Percentiles rank a stretch among this genome's conserved stretches.
Conservation (phyloP, 805 yeast species). For the Cyberlindnera japonica region DNA sequence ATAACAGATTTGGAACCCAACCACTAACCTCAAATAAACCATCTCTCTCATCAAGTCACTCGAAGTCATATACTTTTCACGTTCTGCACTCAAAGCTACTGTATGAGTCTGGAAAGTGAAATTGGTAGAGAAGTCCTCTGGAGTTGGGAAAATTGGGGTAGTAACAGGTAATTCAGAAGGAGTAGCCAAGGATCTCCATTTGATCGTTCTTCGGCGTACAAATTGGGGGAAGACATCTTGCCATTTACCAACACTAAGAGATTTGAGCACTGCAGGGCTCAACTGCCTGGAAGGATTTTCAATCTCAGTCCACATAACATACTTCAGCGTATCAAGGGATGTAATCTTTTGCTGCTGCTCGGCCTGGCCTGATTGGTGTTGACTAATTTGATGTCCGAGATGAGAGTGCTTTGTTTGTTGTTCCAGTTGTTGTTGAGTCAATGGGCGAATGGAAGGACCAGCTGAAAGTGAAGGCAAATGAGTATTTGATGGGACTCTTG, state of each 20-base stretch:
- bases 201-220: conserved; percentile 62
- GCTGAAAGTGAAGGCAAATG: not conserved
- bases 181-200: conserved; percentile 90
- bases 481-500: conserved; percentile 3
- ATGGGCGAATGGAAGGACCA: too few relatives aligned
- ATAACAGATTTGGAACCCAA: conserved; percentile 88
- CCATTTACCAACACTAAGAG: conserved; percentile 81
- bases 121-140: conserved; percentile 62
- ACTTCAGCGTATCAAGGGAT: conserved; percentile 20
- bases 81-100: conserved; percentile 58
- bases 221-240: conserved; percentile 80
- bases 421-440: too few relatives aligned
- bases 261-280: conserved; percentile 48
- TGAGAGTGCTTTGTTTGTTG: too few relatives aligned
- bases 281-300: conserved; percentile 74
- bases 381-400: too few relatives aligned
- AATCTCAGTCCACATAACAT: conserved; percentile 54
- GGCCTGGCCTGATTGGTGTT: too few relatives aligned
- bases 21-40: conserved; percentile 74
- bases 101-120: conserved; percentile 84
- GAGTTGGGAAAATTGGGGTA: conserved; percentile 71
- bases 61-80: conserved; percentile 47
- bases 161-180: conserved; percentile 92
- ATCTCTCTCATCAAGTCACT: conserved; percentile 75
- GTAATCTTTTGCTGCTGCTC: conserved; percentile 11